Conservation (phyloP, 2,329 filamentous ascomycete species). For the Sordariomycetes sp. region DNA sequence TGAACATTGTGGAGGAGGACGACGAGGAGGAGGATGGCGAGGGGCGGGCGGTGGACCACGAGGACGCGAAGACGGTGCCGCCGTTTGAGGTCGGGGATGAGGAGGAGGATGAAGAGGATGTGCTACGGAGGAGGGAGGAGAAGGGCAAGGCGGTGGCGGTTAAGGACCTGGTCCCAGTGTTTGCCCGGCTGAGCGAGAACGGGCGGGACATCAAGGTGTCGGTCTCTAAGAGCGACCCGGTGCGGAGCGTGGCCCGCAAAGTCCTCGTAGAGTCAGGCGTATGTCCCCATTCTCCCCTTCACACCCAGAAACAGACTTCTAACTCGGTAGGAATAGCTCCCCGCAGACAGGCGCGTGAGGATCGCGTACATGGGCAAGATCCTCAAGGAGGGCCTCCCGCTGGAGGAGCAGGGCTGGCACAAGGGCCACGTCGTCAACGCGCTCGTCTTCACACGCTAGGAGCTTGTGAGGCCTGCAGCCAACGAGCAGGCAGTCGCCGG, state of each 20-base stretch:
- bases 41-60: constrained; percentile 14
- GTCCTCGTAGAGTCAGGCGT: constrained; percentile 55
- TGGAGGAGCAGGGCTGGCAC: constrained; percentile 65
- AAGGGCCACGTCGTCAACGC: constrained; percentile 68
- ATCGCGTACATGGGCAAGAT: constrained; percentile 76
- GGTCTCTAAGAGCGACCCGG: constrained; percentile 50
- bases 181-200: constrained; percentile 55
- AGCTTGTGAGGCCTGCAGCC: neutral
- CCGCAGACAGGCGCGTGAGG: constrained; percentile 47
- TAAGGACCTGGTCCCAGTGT: constrained; percentile 44
- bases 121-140: constrained; percentile 30
- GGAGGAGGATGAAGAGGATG: constrained; percentile 23
- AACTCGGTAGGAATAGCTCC: constrained; percentile 27
- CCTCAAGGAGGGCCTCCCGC: constrained; percentile 55
- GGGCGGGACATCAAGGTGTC: constrained; percentile 51
- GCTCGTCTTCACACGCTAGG: constrained; percentile 40
- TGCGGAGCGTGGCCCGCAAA: constrained; percentile 50
- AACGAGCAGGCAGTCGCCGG: too few species aligned
- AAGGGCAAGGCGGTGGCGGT: constrained; percentile 48
- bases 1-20: constrained; percentile 37
- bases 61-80: constrained; percentile 24
- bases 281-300: constrained; percentile 20
- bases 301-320: neutral
- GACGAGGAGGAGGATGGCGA: constrained; percentile 16
- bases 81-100: constrained; percentile 26